Evolutionary conservation across 2,329 filamentous ascomycete genomes (phyloP).

Genomic region (Drechmeria coniospora): DNA sequence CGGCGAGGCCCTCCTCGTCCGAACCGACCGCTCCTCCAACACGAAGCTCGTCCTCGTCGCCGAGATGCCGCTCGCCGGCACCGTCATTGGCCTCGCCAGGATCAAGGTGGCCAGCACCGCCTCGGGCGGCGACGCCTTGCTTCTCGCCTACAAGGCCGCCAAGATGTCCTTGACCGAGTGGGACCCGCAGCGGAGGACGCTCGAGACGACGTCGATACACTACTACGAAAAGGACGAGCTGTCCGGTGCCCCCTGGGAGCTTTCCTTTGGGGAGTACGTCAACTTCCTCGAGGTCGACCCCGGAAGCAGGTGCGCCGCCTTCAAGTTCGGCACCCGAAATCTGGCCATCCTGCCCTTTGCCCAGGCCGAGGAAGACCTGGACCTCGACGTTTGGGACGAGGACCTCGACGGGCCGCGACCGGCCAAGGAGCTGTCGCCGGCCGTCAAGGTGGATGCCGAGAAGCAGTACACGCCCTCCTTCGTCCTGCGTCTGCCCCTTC

Average conservation of each 20-base stretch:
- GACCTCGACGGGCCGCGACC: conserved; percentile 57
- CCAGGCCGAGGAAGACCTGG: conserved; percentile 71
- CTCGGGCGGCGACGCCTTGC: conserved; percentile 67
- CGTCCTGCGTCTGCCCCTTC: conserved; percentile 73
- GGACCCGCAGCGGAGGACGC: conserved; percentile 64
- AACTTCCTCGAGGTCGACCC: conserved; percentile 82
- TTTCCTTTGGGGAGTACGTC: conserved; percentile 57
- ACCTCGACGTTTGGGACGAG: conserved; percentile 82
- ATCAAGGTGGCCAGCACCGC: conserved; percentile 59
- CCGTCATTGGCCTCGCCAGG: conserved; percentile 66
- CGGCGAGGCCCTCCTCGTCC: conserved; percentile 43
- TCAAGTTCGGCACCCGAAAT: conserved; percentile 81
- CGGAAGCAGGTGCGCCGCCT: conserved; percentile 78
- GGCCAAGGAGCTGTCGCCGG: conserved; percentile 24
- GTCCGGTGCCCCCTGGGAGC: conserved; percentile 66
- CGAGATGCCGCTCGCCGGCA: conserved; percentile 73
- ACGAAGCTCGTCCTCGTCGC: conserved; percentile 72
- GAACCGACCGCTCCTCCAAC: conserved; percentile 47
- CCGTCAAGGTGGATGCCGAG: conserved; percentile 19
- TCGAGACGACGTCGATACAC: conserved; percentile 87
- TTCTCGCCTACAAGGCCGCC: conserved; percentile 77
- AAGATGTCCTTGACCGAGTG: conserved; percentile 89
- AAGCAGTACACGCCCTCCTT: conserved; percentile 73
- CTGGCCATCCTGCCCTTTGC: conserved; percentile 89
- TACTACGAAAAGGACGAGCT: conserved; percentile 95